Evolutionary conservation across 2,329 filamentous ascomycete species (phyloP), one percentile per base, ranked within the genome.

Genomic region (Pseudonectria foliicola): DNA sequence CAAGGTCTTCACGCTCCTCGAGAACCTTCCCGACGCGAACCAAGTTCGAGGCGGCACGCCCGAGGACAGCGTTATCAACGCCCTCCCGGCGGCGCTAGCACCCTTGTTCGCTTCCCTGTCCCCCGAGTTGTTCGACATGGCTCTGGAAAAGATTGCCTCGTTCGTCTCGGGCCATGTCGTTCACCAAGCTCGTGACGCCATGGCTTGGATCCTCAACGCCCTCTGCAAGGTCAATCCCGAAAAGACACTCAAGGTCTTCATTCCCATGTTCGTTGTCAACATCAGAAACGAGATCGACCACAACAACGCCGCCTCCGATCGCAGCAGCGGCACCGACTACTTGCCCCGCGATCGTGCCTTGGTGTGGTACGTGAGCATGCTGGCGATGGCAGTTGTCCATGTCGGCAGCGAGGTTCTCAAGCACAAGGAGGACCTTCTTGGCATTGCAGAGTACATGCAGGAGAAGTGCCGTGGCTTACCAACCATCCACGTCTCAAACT

Each of bases 361-460:
- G 12, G 89, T 98, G 1, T 98, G 93, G 93, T 86, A 96, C 55
- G 77, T 96, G 40, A 95, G 87, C 61, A 88, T 98, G 70, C 75
- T 98, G 5, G 94, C 89, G 56, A 98, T 98, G 90, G 92, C 87
- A 40, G 87, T 95, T 14, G 92, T 98, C 3, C 92, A 98, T 53
- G 88, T 98, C 29, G 92, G 92, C 24, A 79, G 82, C 45, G 85
- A 92, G 47, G 85, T 96, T 11, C 71, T 98, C 40, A 82, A 83
- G 41, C 93, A 94, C 69, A 87, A 88, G 61, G 71, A 86, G 33
- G 85, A 96, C 32, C 75, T 98, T 3, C 85, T 95, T 45, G 84
- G 87, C 42, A 90, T 98, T 57, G 88, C 90, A 10, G 72, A 84
- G 35, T 96, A 90, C 63, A 96, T 98, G 90, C 92, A 98, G 59